phyloP scores from a whole-genome alignment of 2,329 filamentous ascomycete species.

The Ceratocystis albifundus region DNA sequence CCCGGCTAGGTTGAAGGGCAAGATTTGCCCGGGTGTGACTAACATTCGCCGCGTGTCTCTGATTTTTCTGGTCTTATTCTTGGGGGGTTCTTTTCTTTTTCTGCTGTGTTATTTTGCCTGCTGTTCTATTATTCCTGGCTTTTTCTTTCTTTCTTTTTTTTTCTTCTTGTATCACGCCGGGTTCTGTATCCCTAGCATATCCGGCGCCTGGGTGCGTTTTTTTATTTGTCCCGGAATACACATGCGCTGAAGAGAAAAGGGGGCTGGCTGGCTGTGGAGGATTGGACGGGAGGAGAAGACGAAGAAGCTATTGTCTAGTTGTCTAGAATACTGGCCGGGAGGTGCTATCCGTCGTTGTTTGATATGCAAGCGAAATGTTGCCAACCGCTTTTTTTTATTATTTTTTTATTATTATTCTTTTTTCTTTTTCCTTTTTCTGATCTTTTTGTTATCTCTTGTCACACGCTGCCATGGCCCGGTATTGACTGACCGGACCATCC shows the following conservation, averaged over 20 bases:
- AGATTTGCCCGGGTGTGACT: too few relatives aligned
- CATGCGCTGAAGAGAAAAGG: background rate
- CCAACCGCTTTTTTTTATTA: background rate
- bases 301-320: background rate
- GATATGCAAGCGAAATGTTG: background rate
- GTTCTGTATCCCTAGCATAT: background rate
- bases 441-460: background rate
- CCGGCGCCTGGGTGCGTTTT: background rate
- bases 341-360: background rate
- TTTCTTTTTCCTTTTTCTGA: background rate
- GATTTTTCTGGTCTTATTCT: background rate
- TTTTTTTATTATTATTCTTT: too few relatives aligned
- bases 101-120: background rate
- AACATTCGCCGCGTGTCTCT: too few relatives aligned
- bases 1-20: too few relatives aligned
- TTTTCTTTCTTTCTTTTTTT: background rate
- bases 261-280: background rate
- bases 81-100: background rate
- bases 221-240: background rate
- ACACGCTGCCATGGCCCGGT: background rate
- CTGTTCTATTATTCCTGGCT: background rate
- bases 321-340: background rate
- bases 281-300: background rate
- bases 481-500: background rate
- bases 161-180: background rate